Evolutionary conservation across 1,284 basidiomycete genomes (phyloP), one percentile per base, ranked within the genome.

Genomic region (Ganoderma meredithae): DNA sequence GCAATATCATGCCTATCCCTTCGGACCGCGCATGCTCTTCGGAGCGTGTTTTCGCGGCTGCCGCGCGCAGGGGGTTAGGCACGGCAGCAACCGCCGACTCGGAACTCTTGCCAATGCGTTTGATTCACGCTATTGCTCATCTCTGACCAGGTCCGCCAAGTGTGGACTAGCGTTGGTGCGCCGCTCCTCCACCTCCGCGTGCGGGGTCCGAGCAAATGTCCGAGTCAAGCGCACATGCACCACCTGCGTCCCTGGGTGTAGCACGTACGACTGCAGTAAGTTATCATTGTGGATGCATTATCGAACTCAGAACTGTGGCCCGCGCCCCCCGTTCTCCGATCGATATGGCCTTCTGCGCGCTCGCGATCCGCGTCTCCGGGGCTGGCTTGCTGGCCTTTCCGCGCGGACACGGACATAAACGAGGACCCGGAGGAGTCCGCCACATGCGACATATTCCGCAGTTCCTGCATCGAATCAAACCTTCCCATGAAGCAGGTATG

Each of bases 251-350:
- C 44, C n/a, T 47, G 44, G 44, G 44, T 47, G 22, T 6, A n/a
- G 19, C n/a, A 17, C 43, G 17, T n/a, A 19, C 36, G 36, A 9
- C 36, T 36, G 36, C 36, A 9, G 36, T 36, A 36, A 6, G 36
- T 36, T 9, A 36, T 8, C 36, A 6, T 36, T 36, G 9, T 36
- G 36, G 36, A 36, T 9, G 36, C 6, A 9, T 22, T 9, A 19
- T 47, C 44, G 44, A 47, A 19, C 44, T 25, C n/a, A 19, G 44
- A 47, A 19, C 44, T 25, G 6, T 63, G 22, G 61, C 36, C 36
- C 36, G 36, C 36, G 36, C 9, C 36, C 36, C 8, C 61, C 61
- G 61, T 41, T 39, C 22, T 63, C 62, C 62, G 62, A 63, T 63
- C 62, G 49, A 63, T 63, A 39, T 31, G n/a, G 52, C 25, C 22